phyloP scores from a whole-genome alignment of 768 basidiomycete species.

The Cystoderma amianthinum region DNA sequence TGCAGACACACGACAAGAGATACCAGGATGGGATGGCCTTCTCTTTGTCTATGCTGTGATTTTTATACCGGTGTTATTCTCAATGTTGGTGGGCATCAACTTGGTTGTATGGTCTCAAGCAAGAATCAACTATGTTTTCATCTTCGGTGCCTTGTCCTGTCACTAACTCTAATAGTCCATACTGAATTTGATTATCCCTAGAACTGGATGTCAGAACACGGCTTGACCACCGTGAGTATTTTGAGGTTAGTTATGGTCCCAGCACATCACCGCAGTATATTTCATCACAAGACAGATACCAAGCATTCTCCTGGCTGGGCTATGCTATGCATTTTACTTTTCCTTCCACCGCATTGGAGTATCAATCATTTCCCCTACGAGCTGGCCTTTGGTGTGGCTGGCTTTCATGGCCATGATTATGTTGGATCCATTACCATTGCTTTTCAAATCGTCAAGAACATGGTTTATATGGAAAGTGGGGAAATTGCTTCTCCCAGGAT shows the following conservation, averaged over 20 bases:
- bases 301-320: slow-evolving; percentile 63
- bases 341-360: slow-evolving; percentile 64
- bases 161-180: slow-evolving; percentile 9
- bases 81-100: slow-evolving; percentile 78
- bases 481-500: slow-evolving; percentile 64
- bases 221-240: slow-evolving; percentile 74
- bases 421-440: slow-evolving; percentile 70
- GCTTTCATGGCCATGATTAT: slow-evolving; percentile 49
- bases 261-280: neutral
- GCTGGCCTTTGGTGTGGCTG: slow-evolving; percentile 84
- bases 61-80: slow-evolving; percentile 68
- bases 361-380: slow-evolving; percentile 48
- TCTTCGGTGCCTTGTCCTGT: slow-evolving; percentile 81
- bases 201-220: slow-evolving; percentile 67
- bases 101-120: slow-evolving; percentile 67
- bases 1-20: slow-evolving; percentile 35
- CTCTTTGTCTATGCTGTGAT: slow-evolving; percentile 76
- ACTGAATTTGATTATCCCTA: slow-evolving; percentile 13
- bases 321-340: slow-evolving; percentile 81
- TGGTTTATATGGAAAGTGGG: slow-evolving; percentile 71
- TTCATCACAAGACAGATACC: slow-evolving; percentile 62
- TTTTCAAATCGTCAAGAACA: slow-evolving; percentile 59
- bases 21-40: slow-evolving; percentile 69
- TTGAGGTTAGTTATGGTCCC: slow-evolving; percentile 30
- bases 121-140: slow-evolving; percentile 91